Percentiles rank a stretch among this genome's conserved stretches.
Evolutionary conservation across 768 basidiomycete genomes (phyloP).

Genomic region (Suillus subluteus): DNA sequence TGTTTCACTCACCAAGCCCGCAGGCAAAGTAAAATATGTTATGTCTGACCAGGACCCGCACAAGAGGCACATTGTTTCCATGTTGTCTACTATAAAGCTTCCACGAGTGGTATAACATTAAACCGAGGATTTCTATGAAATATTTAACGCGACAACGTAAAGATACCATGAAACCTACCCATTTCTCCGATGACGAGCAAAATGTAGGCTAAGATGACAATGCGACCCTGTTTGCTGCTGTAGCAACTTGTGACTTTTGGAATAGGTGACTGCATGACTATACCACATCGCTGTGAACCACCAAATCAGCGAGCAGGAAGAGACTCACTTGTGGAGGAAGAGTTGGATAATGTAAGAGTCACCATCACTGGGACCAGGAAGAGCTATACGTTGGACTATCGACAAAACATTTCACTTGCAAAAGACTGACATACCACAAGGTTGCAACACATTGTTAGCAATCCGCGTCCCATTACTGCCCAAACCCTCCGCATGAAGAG

Average conservation of each 20-base stretch:
- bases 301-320: neutral
- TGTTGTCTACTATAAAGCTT: too few relatives aligned
- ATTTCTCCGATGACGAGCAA: neutral
- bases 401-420: neutral
- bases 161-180: neutral
- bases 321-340: conserved; percentile 1
- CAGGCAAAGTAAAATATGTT: neutral
- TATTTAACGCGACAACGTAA: too few relatives aligned
- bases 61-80: neutral
- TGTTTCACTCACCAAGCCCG: neutral
- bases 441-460: neutral
- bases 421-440: neutral
- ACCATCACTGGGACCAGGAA: neutral
- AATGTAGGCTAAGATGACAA: neutral
- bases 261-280: neutral
- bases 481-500: neutral
- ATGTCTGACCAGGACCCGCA: neutral
- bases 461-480: neutral
- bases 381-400: neutral
- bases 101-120: neutral
- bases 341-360: neutral
- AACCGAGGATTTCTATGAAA: neutral
- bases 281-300: neutral
- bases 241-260: neutral
- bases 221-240: neutral